A percentile compares a stretch with the other conserved stretches of the same genome.
phyloP scores from a whole-genome alignment of 192 early-diverging fungal genomes.

The Globomyces pollinis-pini region DNA sequence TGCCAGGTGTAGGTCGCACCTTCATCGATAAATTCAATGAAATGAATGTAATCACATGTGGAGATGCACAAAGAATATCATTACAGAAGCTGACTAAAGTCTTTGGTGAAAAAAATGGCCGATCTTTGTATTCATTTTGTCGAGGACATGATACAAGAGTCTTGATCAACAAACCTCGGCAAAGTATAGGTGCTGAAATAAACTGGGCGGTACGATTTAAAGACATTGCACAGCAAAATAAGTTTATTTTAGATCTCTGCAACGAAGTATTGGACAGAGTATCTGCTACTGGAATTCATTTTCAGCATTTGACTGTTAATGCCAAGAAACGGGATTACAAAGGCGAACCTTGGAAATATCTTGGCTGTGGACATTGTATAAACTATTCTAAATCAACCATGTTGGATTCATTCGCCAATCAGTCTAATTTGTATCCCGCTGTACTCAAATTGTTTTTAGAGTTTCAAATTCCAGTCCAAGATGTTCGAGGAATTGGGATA shows the following conservation, averaged over 20 bases:
- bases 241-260: constrained; percentile 59
- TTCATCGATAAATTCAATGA: constrained; percentile 35
- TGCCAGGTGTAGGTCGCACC: constrained; percentile 57
- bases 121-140: constrained; percentile 59
- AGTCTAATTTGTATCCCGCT: constrained; percentile 12
- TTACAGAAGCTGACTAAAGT: constrained; percentile 44
- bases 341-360: constrained; percentile 38
- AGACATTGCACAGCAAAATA: constrained; percentile 53
- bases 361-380: constrained; percentile 39
- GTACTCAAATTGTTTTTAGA: constrained; percentile 14
- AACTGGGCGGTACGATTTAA: constrained; percentile 87
- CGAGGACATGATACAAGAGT: constrained; percentile 68
- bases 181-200: constrained; percentile 76
- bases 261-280: constrained; percentile 62
- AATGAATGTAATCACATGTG: constrained; percentile 24
- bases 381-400: constrained; percentile 20
- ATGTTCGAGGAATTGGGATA: constrained; percentile 37
- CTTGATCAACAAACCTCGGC: constrained; percentile 58
- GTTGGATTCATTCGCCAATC: constrained; percentile 1
- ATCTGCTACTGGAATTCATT: constrained; percentile 42
- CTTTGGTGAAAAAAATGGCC: constrained; percentile 66
- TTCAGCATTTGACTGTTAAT: constrained; percentile 61
- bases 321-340: constrained; percentile 38
- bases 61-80: constrained; percentile 22
- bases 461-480: constrained; percentile 15